Evolutionary conservation across 305 asterid species (phyloP), one percentile per base, ranked within the genome.

Genomic region (Stenogyne calaminthoides): DNA sequence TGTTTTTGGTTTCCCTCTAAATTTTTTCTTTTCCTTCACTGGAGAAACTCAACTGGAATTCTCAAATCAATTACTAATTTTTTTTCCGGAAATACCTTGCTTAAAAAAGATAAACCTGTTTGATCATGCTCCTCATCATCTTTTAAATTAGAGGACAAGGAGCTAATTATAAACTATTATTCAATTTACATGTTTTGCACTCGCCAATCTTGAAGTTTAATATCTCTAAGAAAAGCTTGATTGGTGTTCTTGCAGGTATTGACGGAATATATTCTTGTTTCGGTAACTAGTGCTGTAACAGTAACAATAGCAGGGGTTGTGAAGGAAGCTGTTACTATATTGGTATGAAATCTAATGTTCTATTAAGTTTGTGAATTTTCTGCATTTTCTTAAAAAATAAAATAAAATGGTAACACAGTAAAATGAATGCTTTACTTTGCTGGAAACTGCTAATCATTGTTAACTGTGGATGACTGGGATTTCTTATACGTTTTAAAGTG

Each of bases 301-400:
- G 96, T 95, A 64, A 95, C 98, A 39, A 95, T 95, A 72, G 99
- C 98, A 7, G 99, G 99, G 80, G 97, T 95, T 76, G 99, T 95
- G 77, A 93, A 95, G 87, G 99, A 95, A 80, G 98, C 99, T 61
- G 98, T 95, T 34, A 95, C 98, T 61, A 93, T 95, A 71, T 71
- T 89, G 98, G 99, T 95, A n/a, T n/a, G n/a, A n/a, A n/a, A n/a
- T n/a, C n/a, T n/a, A 65, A 14, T 10, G 12, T 62, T 69, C 25
- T 22, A 16, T 27, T 36, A 20, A 37, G 11, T 51, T 52, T 61
- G 18, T n/a, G n/a, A 25, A 18, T 37, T 63, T 58, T 16, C 64
- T 40, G 32, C 15, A 29, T 19, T 32, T 49, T 49, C 22, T 49
- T 18, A 5, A 16, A 52, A 9, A 52, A 52, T 2, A 54, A 8